Base-by-base conservation (phyloP, 2,329 filamentous ascomycete genomes). In the Dactylella cylindrospora region DNA sequence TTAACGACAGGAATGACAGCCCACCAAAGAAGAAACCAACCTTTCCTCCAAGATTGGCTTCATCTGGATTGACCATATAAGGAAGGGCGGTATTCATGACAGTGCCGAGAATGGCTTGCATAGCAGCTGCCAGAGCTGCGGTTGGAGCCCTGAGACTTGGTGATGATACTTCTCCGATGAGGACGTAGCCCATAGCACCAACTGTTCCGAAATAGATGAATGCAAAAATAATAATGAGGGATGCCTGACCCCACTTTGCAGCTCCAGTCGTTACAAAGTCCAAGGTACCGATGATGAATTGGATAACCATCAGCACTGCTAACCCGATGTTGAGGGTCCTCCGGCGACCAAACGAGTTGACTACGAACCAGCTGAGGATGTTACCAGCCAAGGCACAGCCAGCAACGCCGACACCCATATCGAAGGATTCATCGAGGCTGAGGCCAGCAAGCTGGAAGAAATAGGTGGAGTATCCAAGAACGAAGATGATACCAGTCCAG, bases 361-460 rank as follows among this genome's bases (percentile, higher is more conserved):
- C 66, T 5, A 73, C 44, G 19, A 70, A 69, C 72, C 71, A 74
- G 17, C 69, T 70, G 44, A 70, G 55, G n/a, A 72, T 65, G 41
- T 71, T 74, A 6, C 73, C 75, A 9, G 73, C 64, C 4, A 76
- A 70, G 15, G 73, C 73, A 35, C 71, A 71, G 1, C 70, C 71
- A 3, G 71, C 73, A 22, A 73, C 71, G 8, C 72, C 72, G 7
- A 75, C 71, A 3, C 72, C 73, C 3, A 59, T n/a, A 17, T 59
- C 53, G 39, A 59, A 59, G 13, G 53, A 50, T 20, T 39, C 38
- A 20, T 44, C 50, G 12, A 28, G 39, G 25, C 51, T 45, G 39
- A 77, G 72, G 29, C 77, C 76, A 1, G 75, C 72, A 62, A 76
- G 74, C 32, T 75, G 71, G 69, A 76, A 77, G 69, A 78, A 78